Evolutionary conservation across 2,329 filamentous ascomycete genomes (phyloP).

Genomic region (Fusarium setosum): DNA sequence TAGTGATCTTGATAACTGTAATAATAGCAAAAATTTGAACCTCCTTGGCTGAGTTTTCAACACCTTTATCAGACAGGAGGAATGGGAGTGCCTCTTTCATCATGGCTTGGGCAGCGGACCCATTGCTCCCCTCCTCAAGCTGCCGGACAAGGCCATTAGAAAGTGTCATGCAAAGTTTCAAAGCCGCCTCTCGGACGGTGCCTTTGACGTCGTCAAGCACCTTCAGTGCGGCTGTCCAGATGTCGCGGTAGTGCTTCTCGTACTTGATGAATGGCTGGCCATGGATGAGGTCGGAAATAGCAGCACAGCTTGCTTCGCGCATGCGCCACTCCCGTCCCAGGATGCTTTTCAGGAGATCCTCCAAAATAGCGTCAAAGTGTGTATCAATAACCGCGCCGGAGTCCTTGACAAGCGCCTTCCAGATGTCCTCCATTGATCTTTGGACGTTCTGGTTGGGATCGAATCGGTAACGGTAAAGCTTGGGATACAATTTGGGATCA

Average conservation of each 20-base stretch:
- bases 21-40: conserved; percentile 86
- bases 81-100: conserved; percentile 90
- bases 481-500: conserved; percentile 95
- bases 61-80: conserved; percentile 85
- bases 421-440: conserved; percentile 96
- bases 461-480: conserved; percentile 93
- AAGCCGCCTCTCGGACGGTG: conserved; percentile 83
- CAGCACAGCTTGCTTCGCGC: conserved; percentile 90
- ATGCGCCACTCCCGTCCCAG: conserved; percentile 94
- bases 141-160: conserved; percentile 88
- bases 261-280: conserved; percentile 82
- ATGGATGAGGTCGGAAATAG: conserved; percentile 88
- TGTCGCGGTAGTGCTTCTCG: conserved; percentile 83
- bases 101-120: conserved; percentile 80
- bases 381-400: conserved; percentile 78
- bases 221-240: conserved; percentile 88
- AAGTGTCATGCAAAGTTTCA: conserved; percentile 83
- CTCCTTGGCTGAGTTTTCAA: conserved; percentile 90
- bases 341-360: conserved; percentile 86
- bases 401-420: conserved; percentile 95
- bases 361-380: conserved; percentile 90
- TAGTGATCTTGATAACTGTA: conserved; percentile 89
- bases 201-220: conserved; percentile 97
- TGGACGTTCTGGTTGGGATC: conserved; percentile 95
- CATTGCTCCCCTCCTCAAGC: conserved; percentile 80